phyloP scores from a whole-genome alignment of 2,329 filamentous ascomycete species.

The Alternaria burnsii region DNA sequence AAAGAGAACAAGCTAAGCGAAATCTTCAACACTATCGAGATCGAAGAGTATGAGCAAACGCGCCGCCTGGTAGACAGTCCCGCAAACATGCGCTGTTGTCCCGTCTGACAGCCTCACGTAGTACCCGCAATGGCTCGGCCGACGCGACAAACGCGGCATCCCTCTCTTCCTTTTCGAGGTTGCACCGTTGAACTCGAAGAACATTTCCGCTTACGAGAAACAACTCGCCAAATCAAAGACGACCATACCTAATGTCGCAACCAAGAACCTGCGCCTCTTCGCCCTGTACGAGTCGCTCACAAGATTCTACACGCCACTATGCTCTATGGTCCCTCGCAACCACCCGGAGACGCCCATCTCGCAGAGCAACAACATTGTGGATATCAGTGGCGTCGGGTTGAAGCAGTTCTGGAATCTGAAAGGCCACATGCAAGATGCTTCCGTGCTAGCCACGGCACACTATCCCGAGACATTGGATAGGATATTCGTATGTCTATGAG shows the following conservation, averaged over 20 bases:
- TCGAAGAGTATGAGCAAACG: constrained; percentile 83
- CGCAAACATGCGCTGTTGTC: constrained; percentile 5
- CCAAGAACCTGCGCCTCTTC: constrained; percentile 85
- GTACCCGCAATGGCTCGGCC: constrained; percentile 96
- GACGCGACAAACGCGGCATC: constrained; percentile 88
- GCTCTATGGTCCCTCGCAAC: constrained; percentile 78
- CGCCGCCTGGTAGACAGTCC: constrained; percentile 70
- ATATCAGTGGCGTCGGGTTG: constrained; percentile 85
- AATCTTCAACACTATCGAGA: constrained; percentile 86
- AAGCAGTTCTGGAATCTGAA: constrained; percentile 98
- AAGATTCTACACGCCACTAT: constrained; percentile 84
- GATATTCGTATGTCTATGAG: constrained; percentile 66
- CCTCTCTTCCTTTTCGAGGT: constrained; percentile 93
- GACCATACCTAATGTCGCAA: constrained; percentile 70
- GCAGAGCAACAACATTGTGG: constrained; percentile 92
- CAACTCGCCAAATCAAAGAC: constrained; percentile 63
- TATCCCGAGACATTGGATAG: constrained; percentile 94
- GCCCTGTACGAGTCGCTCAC: constrained; percentile 93
- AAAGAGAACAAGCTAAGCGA: constrained; percentile 78
- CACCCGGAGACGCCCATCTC: constrained; percentile 85
- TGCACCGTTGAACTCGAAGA: constrained; percentile 81
- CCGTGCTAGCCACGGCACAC: constrained; percentile 86
- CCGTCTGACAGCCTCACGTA: constrained; percentile 51
- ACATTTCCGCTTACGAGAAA: constrained; percentile 80
- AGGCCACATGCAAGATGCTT: constrained; percentile 91